Evolutionary conservation across 345 rosid genomes (phyloP), one percentile per base, ranked within the genome.

Genomic region (Citrus medica): DNA sequence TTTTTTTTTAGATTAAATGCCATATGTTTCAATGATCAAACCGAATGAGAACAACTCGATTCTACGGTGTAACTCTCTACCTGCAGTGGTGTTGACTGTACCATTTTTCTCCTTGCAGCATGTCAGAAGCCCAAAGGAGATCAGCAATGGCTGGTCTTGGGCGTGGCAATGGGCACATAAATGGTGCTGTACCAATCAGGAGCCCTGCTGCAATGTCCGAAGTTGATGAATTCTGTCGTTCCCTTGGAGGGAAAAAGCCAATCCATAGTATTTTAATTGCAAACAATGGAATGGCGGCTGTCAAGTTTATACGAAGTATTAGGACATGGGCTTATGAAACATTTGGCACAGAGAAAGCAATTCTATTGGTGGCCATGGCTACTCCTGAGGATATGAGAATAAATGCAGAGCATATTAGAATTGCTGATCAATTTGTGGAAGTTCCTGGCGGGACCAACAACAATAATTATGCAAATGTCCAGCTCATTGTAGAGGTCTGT

Each of bases 241-340:
- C 96, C 53, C 98, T 97, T 63, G 92, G 94, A 71, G 99, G 99
- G 80, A 82, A 92, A 64, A 90, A 71, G 83, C 95, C 98, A 67
- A 88, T 97, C 35, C 98, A 92, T 71, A 97, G 98, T 83, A 92
- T 97, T 84, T 85, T 97, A 83, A 90, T 97, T 9, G 91, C 99
- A 17, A 97, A 97, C 86, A 97, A 97, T 87, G 99, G 98, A 83
- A 97, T 97, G 99, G 99, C 99, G 16, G 98, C 99, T 81, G 99
- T 97, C 76, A 97, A 97, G 87, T 97, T 97, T 79, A 97, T 97
- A 19, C 94, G 99, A 21, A 94, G 99, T 76, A 74, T 94, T 80
- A 88, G 99, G 80, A 90, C 97, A 37, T 97, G 99, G 99, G 98
- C 99, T 70, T 97, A 94, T 71, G 99, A 94, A 85, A 97, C 98